Percentiles rank a stretch among this genome's conserved stretches.
phyloP scores from a whole-genome alignment of 179 eudicot species.

The Actinidia arguta region DNA sequence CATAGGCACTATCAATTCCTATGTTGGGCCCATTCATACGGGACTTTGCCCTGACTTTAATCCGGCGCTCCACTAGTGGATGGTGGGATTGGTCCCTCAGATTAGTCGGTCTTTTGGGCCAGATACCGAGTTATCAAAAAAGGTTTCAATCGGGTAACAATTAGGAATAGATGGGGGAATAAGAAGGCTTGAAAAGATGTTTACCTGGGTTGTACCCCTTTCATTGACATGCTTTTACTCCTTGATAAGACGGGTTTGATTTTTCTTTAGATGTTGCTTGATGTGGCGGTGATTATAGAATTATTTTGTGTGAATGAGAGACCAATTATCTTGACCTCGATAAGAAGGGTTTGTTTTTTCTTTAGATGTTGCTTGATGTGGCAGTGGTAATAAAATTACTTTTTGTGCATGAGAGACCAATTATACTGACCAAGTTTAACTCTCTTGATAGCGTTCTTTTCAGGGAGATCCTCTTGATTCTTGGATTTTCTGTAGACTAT shows the following conservation, averaged over 20 bases:
- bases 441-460: not conserved
- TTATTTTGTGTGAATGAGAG: not conserved
- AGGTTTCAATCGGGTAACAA: no score
- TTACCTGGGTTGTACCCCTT: not conserved
- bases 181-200: not conserved
- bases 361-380: not conserved
- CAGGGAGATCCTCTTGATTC: not conserved
- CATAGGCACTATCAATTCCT: no score
- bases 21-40: no score
- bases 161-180: slow-evolving; percentile 1
- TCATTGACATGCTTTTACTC: not conserved
- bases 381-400: not conserved
- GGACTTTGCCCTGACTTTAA: no score
- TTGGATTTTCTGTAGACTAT: not conserved
- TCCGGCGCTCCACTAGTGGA: no score
- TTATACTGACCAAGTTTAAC: not conserved
- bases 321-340: no score
- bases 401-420: not conserved
- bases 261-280: not conserved
- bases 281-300: not conserved
- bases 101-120: no score
- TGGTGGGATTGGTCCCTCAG: no score
- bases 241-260: not conserved
- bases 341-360: not conserved
- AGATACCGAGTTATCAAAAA: no score